These are phyloP conservation scores for Ustilaginoidea virens DNA, from an alignment of 2,329 filamentous ascomycete species.

Conservation along the genomic window DNA sequence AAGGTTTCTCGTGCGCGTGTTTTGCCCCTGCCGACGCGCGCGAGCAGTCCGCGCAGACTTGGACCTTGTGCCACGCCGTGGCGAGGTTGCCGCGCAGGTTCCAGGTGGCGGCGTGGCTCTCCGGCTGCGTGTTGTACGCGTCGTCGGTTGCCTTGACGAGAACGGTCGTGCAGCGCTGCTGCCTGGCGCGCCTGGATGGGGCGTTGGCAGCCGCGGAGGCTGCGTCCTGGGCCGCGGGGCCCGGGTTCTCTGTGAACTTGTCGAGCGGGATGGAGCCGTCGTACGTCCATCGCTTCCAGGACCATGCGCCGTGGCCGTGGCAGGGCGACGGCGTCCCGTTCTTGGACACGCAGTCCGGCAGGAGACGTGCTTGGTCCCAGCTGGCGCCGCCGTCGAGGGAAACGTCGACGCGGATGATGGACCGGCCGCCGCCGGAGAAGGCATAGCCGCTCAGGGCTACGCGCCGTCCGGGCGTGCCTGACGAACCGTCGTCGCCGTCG, in stretches of 20 bases:
- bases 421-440: constrained; percentile 50
- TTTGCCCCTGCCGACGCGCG: not conserved
- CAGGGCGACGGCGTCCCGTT: constrained; percentile 13
- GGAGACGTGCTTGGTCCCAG: constrained; percentile 47
- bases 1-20: not conserved
- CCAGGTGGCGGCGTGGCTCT: constrained; percentile 42
- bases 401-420: constrained; percentile 52
- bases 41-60: constrained; percentile 19
- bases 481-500: no score
- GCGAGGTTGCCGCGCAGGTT: constrained; percentile 50
- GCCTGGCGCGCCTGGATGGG: constrained; percentile 8
- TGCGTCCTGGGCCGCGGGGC: constrained; percentile 1
- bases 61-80: constrained; percentile 50
- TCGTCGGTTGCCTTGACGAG: constrained; percentile 53
- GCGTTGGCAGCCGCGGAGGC: constrained; percentile 1
- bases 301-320: constrained; percentile 37
- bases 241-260: constrained; percentile 10
- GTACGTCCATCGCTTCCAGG: constrained; percentile 50
- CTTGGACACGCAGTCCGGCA: constrained; percentile 28
- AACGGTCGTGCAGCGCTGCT: constrained; percentile 29
- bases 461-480: constrained; percentile 9
- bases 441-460: constrained; percentile 45
- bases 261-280: constrained; percentile 26
- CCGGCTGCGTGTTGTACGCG: constrained; percentile 50
- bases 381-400: constrained; percentile 46